Percentiles rank a stretch among this genome's conserved stretches.
phyloP scores from a whole-genome alignment of 371 early-diverging fungal species.

The Globomyces sp. region DNA sequence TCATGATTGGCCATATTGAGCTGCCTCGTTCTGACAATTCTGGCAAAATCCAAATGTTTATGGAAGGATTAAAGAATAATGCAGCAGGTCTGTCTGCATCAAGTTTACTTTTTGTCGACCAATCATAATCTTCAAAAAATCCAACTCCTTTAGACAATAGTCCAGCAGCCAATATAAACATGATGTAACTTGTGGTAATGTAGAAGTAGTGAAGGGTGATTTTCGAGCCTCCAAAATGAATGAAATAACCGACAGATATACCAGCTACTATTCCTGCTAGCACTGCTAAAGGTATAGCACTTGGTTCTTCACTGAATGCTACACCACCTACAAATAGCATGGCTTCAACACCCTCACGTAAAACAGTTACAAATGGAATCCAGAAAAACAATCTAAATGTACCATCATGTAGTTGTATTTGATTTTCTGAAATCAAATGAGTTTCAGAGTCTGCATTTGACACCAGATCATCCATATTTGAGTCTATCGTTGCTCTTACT shows the following conservation, averaged over 20 bases:
- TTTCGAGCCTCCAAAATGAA: slow-evolving; percentile 56
- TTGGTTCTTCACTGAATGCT: slow-evolving; percentile 14
- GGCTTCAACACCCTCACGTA: slow-evolving; percentile 80
- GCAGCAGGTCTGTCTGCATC: slow-evolving; percentile 11
- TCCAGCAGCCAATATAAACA: slow-evolving; percentile 77
- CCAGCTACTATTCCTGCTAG: slow-evolving; percentile 68
- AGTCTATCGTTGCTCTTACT: no score
- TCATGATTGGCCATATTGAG: slow-evolving; percentile 69
- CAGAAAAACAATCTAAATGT: slow-evolving; percentile 55
- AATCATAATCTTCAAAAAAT: slow-evolving; percentile 49
- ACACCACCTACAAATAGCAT: slow-evolving; percentile 83
- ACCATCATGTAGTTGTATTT: slow-evolving; percentile 43
- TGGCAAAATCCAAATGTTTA: slow-evolving; percentile 46
- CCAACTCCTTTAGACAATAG: slow-evolving; percentile 62
- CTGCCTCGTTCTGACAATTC: slow-evolving; percentile 49
- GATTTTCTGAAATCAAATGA: neutral
- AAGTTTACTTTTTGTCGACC: neutral
- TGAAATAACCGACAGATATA: slow-evolving; percentile 59
- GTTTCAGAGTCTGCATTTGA: neutral
- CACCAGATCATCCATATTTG: no score
- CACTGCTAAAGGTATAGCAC: slow-evolving; percentile 73
- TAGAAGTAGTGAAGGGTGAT: slow-evolving; percentile 73
- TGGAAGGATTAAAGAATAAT: slow-evolving; percentile 7
- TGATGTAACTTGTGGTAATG: slow-evolving; percentile 63
- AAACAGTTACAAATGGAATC: slow-evolving; percentile 75